Percentiles rank a stretch among this genome's conserved stretches.
Conservation (phyloP, 2,329 filamentous ascomycete species). For the Ustilaginoidea virens region DNA sequence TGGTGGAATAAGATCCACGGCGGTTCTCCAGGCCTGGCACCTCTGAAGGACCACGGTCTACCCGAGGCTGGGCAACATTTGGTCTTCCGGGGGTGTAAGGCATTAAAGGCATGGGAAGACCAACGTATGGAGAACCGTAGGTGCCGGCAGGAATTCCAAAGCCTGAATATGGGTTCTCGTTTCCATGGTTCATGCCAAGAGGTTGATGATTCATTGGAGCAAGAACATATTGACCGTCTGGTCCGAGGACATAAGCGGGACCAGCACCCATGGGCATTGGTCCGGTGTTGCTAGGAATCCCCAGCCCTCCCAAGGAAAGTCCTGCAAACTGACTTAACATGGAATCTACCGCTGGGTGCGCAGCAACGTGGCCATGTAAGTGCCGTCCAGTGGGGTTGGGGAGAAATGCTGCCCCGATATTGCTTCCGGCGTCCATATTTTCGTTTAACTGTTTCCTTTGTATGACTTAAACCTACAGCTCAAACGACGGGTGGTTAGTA, state of each 20-base stretch:
- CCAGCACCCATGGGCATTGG: constrained; percentile 18
- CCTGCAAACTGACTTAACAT: constrained; percentile 21
- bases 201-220: constrained; percentile 20
- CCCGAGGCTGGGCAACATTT: constrained; percentile 26
- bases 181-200: constrained; percentile 19
- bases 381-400: constrained; percentile 14
- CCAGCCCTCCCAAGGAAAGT: constrained; percentile 21
- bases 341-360: constrained; percentile 16
- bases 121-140: constrained; percentile 21
- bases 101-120: constrained; percentile 23
- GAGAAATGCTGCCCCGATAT: constrained; percentile 16
- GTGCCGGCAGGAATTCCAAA: constrained; percentile 17
- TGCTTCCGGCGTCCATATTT: constrained; percentile 21
- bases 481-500: background rate
- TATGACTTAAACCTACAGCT: constrained; percentile 17
- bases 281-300: constrained; percentile 15
- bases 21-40: constrained; percentile 50
- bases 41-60: constrained; percentile 32
- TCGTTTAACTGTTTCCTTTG: constrained; percentile 12
- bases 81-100: constrained; percentile 39
- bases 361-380: constrained; percentile 14
- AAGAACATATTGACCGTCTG: constrained; percentile 24
- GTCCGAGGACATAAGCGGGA: constrained; percentile 20
- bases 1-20: constrained; percentile 52
- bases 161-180: constrained; percentile 17